Base-by-base conservation (phyloP, 1,139 yeast species). In the Debaryomyces sp. region DNA sequence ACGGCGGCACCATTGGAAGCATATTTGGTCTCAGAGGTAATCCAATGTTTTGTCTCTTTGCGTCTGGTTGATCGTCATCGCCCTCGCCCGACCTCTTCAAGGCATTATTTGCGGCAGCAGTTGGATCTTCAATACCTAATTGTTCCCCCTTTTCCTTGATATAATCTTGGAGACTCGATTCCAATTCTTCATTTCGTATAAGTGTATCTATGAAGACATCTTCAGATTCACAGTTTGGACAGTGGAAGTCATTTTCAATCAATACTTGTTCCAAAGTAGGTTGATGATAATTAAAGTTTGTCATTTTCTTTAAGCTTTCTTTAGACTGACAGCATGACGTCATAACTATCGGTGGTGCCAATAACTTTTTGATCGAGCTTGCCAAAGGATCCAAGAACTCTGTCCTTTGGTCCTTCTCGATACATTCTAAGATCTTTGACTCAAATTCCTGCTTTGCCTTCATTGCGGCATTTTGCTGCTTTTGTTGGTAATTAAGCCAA, bases 401-500 rank as follows among this genome's bases (percentile, higher is more conserved):
- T 56, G 54, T 34, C 44, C 55, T 82, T n/a, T 75, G 76, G 40
- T 78, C 83, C 23, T 67, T 62, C 36, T 73, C 73, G 15, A 75
- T 69, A 33, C 61, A 58, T 36, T 63, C 70, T 12, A 73, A 54
- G 2, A 76, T 62, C 44, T 69, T 69, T 44, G 54, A 58, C 37
- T 76, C 79, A 53, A 68, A 75, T 50, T 75, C 79, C 41, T 63
- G 68, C 52, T 68, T 70, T 2, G 78, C 78, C 49, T 81, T 72
- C 81, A 81, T 57, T 61, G 68, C 77, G 5, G 80, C 79, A 56
- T 73, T 73, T 53, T 73, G 75, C 52, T 82, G 85, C 60, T 85
- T 85, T 57, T 86, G 84, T 66, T 90, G 96, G 64, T 84, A 91
- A 47, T 78, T 83, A 50, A 86, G 84, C 99, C 99, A 95, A 0